These are phyloP conservation scores for Mycena belliarum DNA, from an alignment of 768 basidiomycete species.

Conservation along the genomic window DNA sequence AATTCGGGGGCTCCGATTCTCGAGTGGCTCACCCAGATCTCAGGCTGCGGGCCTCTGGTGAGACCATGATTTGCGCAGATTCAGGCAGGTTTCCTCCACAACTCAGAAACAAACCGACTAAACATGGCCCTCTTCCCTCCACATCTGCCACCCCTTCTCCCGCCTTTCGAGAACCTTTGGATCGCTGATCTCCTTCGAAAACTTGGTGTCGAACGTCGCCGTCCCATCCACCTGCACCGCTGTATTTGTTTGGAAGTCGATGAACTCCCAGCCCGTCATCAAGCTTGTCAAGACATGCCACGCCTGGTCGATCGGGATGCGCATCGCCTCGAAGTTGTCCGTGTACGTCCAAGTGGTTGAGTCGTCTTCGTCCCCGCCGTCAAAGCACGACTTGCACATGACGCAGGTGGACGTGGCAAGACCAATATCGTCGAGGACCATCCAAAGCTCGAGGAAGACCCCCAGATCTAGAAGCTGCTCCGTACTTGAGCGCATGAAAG, in stretches of 20 bases:
- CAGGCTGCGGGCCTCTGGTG: no score
- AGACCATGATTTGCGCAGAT: no score
- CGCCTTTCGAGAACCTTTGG: neutral
- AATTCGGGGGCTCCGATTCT: no score
- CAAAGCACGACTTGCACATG: neutral
- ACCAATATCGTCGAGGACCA: slow-evolving; percentile 2
- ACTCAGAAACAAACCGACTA: no score
- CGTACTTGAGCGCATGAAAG: neutral
- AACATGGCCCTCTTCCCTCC: no score
- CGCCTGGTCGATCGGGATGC: slow-evolving; percentile 1
- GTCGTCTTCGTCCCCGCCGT: slow-evolving; percentile 7
- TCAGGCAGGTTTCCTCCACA: no score
- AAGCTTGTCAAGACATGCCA: neutral
- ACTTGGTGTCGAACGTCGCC: neutral
- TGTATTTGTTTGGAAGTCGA: neutral
- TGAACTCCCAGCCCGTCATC: neutral
- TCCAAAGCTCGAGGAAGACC: slow-evolving; percentile 2
- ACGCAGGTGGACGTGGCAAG: slow-evolving; percentile 4
- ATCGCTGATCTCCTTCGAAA: neutral
- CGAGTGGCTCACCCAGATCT: no score
- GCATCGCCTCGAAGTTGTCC: slow-evolving; percentile 6
- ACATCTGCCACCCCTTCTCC: no score
- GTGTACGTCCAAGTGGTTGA: slow-evolving; percentile 4
- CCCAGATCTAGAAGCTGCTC: neutral
- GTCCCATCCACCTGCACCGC: neutral